Conservation (phyloP, 2,329 filamentous ascomycete genomes). For the Blastomyces emzantsi region DNA sequence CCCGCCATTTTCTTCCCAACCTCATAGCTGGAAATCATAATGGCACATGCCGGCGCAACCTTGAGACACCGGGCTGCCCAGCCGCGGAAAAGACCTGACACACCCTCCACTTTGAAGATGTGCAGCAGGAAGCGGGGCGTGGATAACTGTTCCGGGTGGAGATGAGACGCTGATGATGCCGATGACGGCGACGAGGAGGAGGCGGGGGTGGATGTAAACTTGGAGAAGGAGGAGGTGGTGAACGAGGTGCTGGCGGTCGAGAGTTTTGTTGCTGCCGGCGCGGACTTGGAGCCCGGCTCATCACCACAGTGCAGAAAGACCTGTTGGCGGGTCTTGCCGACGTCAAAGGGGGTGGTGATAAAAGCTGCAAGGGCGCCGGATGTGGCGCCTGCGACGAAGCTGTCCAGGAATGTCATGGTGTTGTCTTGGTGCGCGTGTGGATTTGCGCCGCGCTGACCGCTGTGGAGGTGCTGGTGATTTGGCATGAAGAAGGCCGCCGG, state of each 20-base stretch:
- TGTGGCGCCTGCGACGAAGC: slow-evolving; percentile 73
- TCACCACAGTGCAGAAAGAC: slow-evolving; percentile 57
- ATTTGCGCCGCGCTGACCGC: slow-evolving; percentile 39
- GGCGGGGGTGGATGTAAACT: background rate
- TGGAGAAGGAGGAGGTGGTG: slow-evolving; percentile 13
- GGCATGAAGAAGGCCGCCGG: background rate
- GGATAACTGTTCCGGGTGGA: slow-evolving; percentile 58
- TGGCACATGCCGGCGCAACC: slow-evolving; percentile 91
- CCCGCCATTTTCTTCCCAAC: slow-evolving; percentile 83
- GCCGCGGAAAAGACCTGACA: slow-evolving; percentile 73
- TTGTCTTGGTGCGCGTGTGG: slow-evolving; percentile 60
- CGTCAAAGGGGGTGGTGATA: slow-evolving; percentile 90
- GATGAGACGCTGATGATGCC: slow-evolving; percentile 13
- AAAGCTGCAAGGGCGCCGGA: slow-evolving; percentile 81
- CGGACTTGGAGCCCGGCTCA: slow-evolving; percentile 19
- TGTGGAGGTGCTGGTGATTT: slow-evolving; percentile 10
- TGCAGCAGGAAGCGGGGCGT: slow-evolving; percentile 83
- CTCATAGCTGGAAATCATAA: slow-evolving; percentile 99
- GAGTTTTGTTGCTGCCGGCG: slow-evolving; percentile 15
- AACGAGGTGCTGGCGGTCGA: slow-evolving; percentile 10
- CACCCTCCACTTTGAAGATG: slow-evolving; percentile 79
- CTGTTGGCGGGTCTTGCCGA: slow-evolving; percentile 92
- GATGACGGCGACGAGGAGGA: slow-evolving; percentile 1
- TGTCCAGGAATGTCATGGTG: slow-evolving; percentile 71
- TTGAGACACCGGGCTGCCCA: slow-evolving; percentile 90